Evolutionary conservation across 208 protist species (phyloP).

Genomic region (Crithidia fasciculata): DNA sequence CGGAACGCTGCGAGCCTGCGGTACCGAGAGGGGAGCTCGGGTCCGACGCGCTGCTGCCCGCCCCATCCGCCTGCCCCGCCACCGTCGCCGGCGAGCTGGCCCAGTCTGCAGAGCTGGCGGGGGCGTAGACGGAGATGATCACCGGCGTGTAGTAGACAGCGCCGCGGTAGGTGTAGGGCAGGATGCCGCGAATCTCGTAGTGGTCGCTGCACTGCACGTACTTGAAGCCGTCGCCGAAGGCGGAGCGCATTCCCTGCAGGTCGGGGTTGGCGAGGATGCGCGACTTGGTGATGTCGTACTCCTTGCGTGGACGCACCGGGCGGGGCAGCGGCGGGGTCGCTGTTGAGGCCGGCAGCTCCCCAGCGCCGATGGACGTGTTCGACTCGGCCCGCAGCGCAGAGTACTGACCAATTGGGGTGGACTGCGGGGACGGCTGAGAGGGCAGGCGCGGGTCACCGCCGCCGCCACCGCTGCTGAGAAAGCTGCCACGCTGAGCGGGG

Average conservation of each 20-base stretch:
- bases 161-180: conserved; percentile 74
- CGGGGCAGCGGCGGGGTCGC: conserved; percentile 11
- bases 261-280: conserved; percentile 38
- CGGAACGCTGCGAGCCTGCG: background rate
- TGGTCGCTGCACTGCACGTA: conserved; percentile 52
- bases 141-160: conserved; percentile 78
- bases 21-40: conserved; percentile 2
- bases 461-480: background rate
- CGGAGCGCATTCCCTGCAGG: conserved; percentile 55
- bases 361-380: background rate
- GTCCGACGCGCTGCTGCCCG: background rate
- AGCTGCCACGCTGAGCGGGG: background rate
- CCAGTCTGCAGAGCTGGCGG: background rate
- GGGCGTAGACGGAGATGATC: conserved; percentile 58
- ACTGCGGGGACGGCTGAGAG: too few species aligned
- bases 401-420: background rate
- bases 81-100: conserved; percentile 1
- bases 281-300: conserved; percentile 37
- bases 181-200: conserved; percentile 61
- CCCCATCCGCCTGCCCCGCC: background rate
- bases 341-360: background rate
- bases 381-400: background rate
- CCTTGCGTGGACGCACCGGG: conserved; percentile 29
- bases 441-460: too few species aligned
- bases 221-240: conserved; percentile 66